Conservation (phyloP, 768 basidiomycete genomes). For the Termitomyces sp. region DNA sequence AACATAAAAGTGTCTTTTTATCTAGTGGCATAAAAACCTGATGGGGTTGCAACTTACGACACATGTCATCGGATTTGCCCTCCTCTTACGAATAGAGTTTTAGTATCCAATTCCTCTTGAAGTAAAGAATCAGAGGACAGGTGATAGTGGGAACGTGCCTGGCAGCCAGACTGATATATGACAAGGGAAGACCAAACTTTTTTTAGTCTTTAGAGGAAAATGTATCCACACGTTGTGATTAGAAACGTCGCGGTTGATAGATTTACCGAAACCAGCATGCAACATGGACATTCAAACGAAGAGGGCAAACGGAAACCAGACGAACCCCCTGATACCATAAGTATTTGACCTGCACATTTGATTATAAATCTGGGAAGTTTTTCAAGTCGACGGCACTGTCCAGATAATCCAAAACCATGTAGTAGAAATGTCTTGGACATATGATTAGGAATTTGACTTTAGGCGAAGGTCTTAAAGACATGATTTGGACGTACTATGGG, state of each 20-base stretch:
- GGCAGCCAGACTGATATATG: constrained; percentile 15
- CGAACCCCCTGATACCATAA: too few relatives aligned
- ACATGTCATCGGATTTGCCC: constrained; percentile 25
- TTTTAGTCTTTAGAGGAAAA: neutral
- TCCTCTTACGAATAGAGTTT: constrained; percentile 42
- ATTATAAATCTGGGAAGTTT: too few relatives aligned
- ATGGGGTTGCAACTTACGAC: constrained; percentile 38
- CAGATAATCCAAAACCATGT: too few relatives aligned
- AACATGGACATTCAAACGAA: neutral
- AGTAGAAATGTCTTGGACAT: too few relatives aligned
- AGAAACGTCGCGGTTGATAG: neutral
- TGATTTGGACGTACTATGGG: too few relatives aligned
- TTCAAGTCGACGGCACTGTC: too few relatives aligned
- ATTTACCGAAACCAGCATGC: neutral
- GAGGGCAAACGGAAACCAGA: neutral
- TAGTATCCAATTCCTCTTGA: constrained; percentile 33
- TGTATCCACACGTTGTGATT: neutral
- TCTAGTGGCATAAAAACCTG: constrained; percentile 31
- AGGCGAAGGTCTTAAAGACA: too few relatives aligned
- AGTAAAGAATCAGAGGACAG: constrained; percentile 25
- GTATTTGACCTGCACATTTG: too few relatives aligned
- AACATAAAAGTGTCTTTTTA: constrained; percentile 27
- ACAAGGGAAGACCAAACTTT: constrained; percentile 7
- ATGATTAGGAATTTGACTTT: too few relatives aligned
- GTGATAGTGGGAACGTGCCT: constrained; percentile 31